phyloP scores from a whole-genome alignment of 1,284 basidiomycete species.

The Ceratobasidium sp. region DNA sequence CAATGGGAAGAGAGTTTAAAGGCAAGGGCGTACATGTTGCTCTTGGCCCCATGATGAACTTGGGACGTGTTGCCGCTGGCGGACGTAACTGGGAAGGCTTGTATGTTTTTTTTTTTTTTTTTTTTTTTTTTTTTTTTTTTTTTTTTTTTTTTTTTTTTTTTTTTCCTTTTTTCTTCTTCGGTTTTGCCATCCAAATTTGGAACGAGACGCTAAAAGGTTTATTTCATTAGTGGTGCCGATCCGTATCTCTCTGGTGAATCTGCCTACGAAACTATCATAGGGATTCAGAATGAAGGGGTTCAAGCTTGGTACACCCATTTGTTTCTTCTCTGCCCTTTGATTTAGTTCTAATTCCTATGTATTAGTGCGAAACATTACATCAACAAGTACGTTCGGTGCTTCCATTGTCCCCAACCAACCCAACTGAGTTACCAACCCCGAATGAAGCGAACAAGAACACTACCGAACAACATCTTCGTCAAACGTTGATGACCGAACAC shows the following conservation, averaged over 20 bases:
- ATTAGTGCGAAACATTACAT: conserved; percentile 51
- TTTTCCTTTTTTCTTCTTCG: no score
- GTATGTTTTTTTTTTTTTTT: no score
- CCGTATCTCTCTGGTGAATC: conserved; percentile 51
- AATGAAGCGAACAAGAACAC: conserved; percentile 48
- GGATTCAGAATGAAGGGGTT: conserved; percentile 50
- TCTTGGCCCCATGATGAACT: conserved; percentile 46
- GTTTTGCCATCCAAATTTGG: background rate
- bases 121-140: no score
- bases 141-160: no score
- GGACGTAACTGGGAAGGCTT: conserved; percentile 50
- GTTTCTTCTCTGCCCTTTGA: background rate
- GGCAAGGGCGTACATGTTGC: conserved; percentile 50
- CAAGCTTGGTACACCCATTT: conserved; percentile 47
- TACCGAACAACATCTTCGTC: conserved; percentile 48
- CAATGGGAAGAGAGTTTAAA: no score
- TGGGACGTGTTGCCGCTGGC: conserved; percentile 45
- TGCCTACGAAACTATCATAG: conserved; percentile 50
- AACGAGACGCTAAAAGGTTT: background rate
- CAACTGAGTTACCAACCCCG: background rate
- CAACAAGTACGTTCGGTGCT: no score
- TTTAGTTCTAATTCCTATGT: background rate
- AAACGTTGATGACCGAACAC: conserved; percentile 51
- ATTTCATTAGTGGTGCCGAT: conserved; percentile 46
- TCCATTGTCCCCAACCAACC: no score